Evolutionary conservation across 2,329 filamentous ascomycete genomes (phyloP).

Genomic region (Metarhizium humberi): DNA sequence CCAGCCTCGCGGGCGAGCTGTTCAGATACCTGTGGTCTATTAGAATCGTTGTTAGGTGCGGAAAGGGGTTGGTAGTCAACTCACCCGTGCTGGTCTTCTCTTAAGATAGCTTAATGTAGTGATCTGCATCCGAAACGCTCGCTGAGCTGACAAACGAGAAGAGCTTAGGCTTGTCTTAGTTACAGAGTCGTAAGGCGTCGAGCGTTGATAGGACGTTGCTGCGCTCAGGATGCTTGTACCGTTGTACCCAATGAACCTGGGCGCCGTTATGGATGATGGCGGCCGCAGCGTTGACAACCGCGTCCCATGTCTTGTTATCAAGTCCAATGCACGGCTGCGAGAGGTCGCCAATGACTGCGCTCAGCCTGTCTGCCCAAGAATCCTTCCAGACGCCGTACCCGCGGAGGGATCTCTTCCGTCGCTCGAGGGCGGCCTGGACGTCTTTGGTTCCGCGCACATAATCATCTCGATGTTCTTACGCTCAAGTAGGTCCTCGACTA

Average conservation of each 20-base stretch:
- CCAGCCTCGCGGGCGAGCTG: slow-evolving; percentile 68
- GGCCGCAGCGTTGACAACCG: slow-evolving; percentile 57
- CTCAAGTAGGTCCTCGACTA: slow-evolving; percentile 66
- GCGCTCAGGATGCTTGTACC: slow-evolving; percentile 62
- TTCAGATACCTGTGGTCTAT: slow-evolving; percentile 27
- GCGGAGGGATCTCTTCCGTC: slow-evolving; percentile 57
- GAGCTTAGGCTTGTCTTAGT: slow-evolving; percentile 66
- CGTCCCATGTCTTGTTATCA: slow-evolving; percentile 54
- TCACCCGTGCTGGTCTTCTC: slow-evolving; percentile 39
- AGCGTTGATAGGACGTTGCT: slow-evolving; percentile 73
- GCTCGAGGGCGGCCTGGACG: slow-evolving; percentile 47
- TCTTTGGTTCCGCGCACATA: slow-evolving; percentile 60
- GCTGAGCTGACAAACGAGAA: slow-evolving; percentile 73
- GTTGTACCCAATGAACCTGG: slow-evolving; percentile 70
- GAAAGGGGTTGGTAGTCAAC: not conserved
- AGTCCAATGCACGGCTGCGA: slow-evolving; percentile 65
- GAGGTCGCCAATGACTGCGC: slow-evolving; percentile 64
- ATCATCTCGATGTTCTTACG: slow-evolving; percentile 44
- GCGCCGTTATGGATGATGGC: slow-evolving; percentile 78
- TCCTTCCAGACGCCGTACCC: slow-evolving; percentile 75
- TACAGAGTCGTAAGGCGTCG: slow-evolving; percentile 66
- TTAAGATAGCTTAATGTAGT: slow-evolving; percentile 69
- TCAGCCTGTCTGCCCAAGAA: slow-evolving; percentile 55
- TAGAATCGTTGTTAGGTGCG: not conserved
- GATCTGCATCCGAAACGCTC: slow-evolving; percentile 67